phyloP scores from a whole-genome alignment of 257 asterid species.

The Fraxinus anomala region DNA sequence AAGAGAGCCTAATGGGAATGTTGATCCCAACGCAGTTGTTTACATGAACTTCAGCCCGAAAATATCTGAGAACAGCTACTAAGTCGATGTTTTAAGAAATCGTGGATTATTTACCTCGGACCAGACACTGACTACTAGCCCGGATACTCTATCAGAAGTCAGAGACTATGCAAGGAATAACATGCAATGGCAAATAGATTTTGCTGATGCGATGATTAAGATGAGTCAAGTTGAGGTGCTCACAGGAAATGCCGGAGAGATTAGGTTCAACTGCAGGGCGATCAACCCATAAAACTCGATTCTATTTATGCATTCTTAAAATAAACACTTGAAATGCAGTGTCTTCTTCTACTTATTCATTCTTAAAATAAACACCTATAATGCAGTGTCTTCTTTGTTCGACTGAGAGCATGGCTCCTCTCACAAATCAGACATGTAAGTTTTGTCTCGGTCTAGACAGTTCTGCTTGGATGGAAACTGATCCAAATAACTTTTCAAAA shows the following conservation, averaged over 20 bases:
- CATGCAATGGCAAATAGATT: slow-evolving; percentile 34
- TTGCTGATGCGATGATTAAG: slow-evolving; percentile 48
- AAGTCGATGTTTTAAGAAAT: slow-evolving; percentile 28
- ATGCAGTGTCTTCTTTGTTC: too few relatives aligned
- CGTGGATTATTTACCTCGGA: slow-evolving; percentile 48
- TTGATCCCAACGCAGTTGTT: slow-evolving; percentile 25
- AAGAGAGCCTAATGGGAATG: slow-evolving; percentile 11
- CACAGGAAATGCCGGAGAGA: slow-evolving; percentile 57
- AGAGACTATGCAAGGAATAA: slow-evolving; percentile 31
- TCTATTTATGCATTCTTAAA: not conserved
- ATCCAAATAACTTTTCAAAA: too few relatives aligned
- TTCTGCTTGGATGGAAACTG: not conserved
- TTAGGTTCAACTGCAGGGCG: slow-evolving; percentile 56
- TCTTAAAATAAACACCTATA: not conserved
- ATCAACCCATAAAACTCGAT: slow-evolving; percentile 28
- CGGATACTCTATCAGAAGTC: slow-evolving; percentile 35
- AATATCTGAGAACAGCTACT: slow-evolving; percentile 35
- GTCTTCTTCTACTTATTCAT: not conserved
- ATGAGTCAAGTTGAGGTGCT: slow-evolving; percentile 47
- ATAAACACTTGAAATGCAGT: not conserved
- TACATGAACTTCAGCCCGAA: slow-evolving; percentile 33
- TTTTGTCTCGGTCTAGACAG: too few relatives aligned
- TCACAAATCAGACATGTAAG: not conserved
- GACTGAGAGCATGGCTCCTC: not conserved
- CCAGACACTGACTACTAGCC: slow-evolving; percentile 38